These are phyloP conservation scores for Ramaria sp. DNA, from an alignment of 768 basidiomycete genomes.

Conservation along the genomic window DNA sequence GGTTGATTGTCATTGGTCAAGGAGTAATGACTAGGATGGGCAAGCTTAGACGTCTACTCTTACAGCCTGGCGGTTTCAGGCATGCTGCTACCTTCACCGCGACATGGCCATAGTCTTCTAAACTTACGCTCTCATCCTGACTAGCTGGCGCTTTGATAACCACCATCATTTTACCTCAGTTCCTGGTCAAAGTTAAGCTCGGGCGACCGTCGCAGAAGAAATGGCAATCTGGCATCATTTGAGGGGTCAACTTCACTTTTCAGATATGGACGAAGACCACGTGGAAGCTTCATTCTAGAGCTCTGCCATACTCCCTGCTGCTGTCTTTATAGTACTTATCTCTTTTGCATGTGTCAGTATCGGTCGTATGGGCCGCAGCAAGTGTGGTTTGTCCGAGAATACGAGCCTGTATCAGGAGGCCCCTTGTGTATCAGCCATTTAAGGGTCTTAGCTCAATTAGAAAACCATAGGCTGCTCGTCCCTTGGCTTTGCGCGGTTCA, in stretches of 20 bases:
- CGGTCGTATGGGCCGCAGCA: neutral
- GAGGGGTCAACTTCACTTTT: neutral
- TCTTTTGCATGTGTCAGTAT: neutral
- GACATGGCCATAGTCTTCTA: neutral
- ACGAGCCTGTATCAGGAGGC: neutral
- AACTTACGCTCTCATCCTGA: neutral
- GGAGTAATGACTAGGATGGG: too few relatives aligned
- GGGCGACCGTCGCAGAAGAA: too few relatives aligned
- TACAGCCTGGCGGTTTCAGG: neutral
- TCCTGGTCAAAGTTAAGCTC: neutral
- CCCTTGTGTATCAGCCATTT: neutral
- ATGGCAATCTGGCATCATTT: too few relatives aligned
- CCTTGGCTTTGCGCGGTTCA: neutral
- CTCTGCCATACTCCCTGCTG: neutral
- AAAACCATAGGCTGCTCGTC: neutral
- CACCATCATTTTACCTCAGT: neutral
- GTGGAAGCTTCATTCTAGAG: too few relatives aligned
- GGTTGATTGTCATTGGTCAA: too few relatives aligned
- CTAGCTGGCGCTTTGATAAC: neutral
- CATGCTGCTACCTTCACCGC: neutral
- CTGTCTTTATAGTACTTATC: neutral
- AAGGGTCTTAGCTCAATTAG: neutral
- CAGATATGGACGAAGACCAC: too few relatives aligned
- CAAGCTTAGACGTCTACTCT: too few relatives aligned
- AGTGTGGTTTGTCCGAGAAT: neutral